Evolutionary conservation across 331 rosid genomes (phyloP).

Genomic region (Malus hybrid): DNA sequence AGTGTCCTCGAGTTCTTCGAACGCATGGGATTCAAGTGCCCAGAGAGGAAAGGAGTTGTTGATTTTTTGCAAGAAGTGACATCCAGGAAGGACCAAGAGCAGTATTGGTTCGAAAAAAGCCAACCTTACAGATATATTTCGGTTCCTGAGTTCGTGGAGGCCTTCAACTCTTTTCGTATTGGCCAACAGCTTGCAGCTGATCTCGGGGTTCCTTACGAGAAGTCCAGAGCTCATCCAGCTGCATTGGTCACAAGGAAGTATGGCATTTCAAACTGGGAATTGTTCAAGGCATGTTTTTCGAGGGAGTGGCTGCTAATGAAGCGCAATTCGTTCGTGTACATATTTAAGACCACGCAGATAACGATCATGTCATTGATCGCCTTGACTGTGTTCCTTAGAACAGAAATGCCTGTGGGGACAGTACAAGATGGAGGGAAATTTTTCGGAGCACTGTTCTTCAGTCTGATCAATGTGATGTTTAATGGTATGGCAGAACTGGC

Average conservation of each 20-base stretch:
- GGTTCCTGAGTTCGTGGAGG: slow-evolving; percentile 34
- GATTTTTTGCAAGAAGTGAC: slow-evolving; percentile 54
- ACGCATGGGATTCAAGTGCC: slow-evolving; percentile 39
- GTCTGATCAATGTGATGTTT: slow-evolving; percentile 53
- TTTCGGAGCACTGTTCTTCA: slow-evolving; percentile 51
- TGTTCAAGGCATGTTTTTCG: slow-evolving; percentile 54
- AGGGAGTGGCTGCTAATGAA: slow-evolving; percentile 58
- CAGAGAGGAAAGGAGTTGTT: slow-evolving; percentile 42
- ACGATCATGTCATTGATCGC: slow-evolving; percentile 30
- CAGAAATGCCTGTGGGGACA: slow-evolving; percentile 41
- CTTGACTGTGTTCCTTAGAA: slow-evolving; percentile 44
- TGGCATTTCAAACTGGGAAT: slow-evolving; percentile 33
- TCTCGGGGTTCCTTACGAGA: slow-evolving; percentile 33
- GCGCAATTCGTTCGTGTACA: slow-evolving; percentile 33
- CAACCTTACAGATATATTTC: slow-evolving; percentile 37
- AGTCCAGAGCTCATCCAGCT: slow-evolving; percentile 27
- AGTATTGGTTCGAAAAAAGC: slow-evolving; percentile 36
- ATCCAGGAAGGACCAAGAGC: slow-evolving; percentile 62
- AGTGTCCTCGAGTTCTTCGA: slow-evolving; percentile 30
- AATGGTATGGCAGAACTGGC: slow-evolving; percentile 52
- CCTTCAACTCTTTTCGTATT: slow-evolving; percentile 23
- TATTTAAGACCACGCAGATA: slow-evolving; percentile 46
- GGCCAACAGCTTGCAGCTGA: slow-evolving; percentile 37
- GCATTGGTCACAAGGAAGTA: slow-evolving; percentile 30
- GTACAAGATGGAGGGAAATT: slow-evolving; percentile 32